Conservation (phyloP, 2,329 filamentous ascomycete species). For the Clonostachys rhizophaga region DNA sequence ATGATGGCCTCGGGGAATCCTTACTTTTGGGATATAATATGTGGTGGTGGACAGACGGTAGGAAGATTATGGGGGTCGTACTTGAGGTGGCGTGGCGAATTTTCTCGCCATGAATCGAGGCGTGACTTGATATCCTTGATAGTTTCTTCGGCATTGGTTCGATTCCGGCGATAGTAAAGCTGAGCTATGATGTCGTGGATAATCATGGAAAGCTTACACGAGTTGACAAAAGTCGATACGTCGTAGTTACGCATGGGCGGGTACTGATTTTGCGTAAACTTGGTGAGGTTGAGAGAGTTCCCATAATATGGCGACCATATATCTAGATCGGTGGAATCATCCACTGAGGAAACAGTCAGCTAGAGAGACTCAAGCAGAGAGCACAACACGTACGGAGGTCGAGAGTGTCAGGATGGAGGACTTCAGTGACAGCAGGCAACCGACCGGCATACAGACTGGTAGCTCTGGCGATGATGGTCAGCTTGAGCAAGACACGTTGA, state of each 20-base stretch:
- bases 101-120: background rate
- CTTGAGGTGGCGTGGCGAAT: constrained; percentile 1
- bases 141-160: background rate
- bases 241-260: constrained; percentile 3
- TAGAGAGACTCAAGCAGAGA: background rate
- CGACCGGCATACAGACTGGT: constrained; percentile 17
- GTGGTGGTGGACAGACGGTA: background rate
- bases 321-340: constrained; percentile 10
- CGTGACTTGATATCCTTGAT: background rate
- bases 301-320: constrained; percentile 7
- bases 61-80: constrained; percentile 1
- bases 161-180: constrained; percentile 6
- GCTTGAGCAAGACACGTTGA: background rate
- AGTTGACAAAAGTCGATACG: constrained; percentile 3
- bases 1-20: background rate
- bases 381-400: background rate
- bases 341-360: constrained; percentile 5
- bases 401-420: background rate
- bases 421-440: constrained; percentile 8
- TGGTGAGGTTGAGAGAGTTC: constrained; percentile 4
- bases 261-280: constrained; percentile 6
- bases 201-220: constrained; percentile 14
- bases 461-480: background rate
- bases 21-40: constrained; percentile 3
- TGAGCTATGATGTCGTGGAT: constrained; percentile 14